Percentiles rank a stretch among this genome's conserved stretches.
Conservation (phyloP, 345 rosid genomes). For the Turritis glabra region DNA sequence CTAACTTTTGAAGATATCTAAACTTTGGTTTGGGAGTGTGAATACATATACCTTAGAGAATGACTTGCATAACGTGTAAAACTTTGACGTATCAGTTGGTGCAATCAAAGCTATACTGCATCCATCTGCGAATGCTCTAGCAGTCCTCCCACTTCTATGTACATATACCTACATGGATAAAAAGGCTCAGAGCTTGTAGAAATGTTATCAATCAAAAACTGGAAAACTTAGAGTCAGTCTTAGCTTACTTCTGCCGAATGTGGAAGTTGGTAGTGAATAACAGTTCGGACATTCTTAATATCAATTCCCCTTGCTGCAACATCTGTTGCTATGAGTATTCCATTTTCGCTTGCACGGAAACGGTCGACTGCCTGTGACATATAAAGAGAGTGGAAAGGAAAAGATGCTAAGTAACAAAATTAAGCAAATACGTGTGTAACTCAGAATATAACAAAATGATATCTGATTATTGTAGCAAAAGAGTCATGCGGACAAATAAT, state of each 20-base stretch:
- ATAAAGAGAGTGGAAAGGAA: constrained; percentile 17
- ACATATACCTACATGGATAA: constrained; percentile 71
- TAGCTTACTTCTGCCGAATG: constrained; percentile 85
- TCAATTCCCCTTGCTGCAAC: constrained; percentile 99
- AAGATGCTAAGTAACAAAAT: constrained; percentile 24
- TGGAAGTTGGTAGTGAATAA: constrained; percentile 97
- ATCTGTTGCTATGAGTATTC: constrained; percentile 90
- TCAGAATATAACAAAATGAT: constrained; percentile 3
- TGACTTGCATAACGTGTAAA: constrained; percentile 84
- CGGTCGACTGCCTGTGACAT: constrained; percentile 78
- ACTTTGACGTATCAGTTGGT: constrained; percentile 75
- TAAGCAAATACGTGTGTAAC: constrained; percentile 2
- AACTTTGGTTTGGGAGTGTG: constrained; percentile 3
- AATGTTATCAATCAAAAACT: constrained; percentile 1
- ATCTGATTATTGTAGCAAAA: constrained; percentile 11
- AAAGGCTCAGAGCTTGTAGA: constrained; percentile 13
- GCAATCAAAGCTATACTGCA: constrained; percentile 91
- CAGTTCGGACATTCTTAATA: constrained; percentile 90
- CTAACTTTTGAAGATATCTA: constrained; percentile 3
- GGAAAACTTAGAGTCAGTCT: constrained; percentile 15
- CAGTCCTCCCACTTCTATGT: constrained; percentile 98
- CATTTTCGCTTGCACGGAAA: constrained; percentile 75
- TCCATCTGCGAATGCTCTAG: constrained; percentile 92
- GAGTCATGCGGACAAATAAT: neutral
- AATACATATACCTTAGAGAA: constrained; percentile 62